Base-by-base conservation (phyloP, 305 asterid species). In the Ajuga reptans region DNA sequence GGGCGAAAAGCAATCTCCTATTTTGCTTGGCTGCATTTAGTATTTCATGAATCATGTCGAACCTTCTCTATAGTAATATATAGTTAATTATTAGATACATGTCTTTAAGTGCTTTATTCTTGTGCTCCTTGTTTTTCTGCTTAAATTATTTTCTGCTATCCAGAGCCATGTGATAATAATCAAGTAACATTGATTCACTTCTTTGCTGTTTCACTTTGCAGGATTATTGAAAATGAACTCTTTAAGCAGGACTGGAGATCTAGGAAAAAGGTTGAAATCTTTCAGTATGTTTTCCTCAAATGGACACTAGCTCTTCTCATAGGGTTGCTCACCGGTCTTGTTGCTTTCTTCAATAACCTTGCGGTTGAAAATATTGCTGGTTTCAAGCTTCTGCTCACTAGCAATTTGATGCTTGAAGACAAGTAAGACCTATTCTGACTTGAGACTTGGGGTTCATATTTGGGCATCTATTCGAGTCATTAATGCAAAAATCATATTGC, bases 161-260 rank as follows among this genome's bases (percentile, higher is more conserved):
- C n/a, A n/a, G n/a, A n/a, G n/a, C n/a, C n/a, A n/a, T n/a, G 27
- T 21, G 27, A 2, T 21, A 21, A 21, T 21, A 21, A 21, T 21
- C 43, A 3, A 9, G 64, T 43, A 39, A 21, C 16, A 16, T 5
- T 9, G 41, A 27, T 41, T 72, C 72, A 41, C 62, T 69, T 58
- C n/a, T 14, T 42, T 66, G n/a, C n/a, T n/a, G 46, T 52, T 34
- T 29, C 17, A 6, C 51, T 72, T 64, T 78, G 85, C 90, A 92
- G 98, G 91, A 83, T 89, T 68, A 12, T 88, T 15, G 96, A 92
- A 83, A 92, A 89, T 45, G 96, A 92, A 60, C 89, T 92, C 36
- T 84, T 92, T 73, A 92, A 88, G 86, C 92, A 89, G 84, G 96
- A 89, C 66, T 92, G 98, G 98, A 86, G 98, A 70, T 84, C 96